Conservation (phyloP, 1,284 basidiomycete species). For the Moniliophthora roreri region DNA sequence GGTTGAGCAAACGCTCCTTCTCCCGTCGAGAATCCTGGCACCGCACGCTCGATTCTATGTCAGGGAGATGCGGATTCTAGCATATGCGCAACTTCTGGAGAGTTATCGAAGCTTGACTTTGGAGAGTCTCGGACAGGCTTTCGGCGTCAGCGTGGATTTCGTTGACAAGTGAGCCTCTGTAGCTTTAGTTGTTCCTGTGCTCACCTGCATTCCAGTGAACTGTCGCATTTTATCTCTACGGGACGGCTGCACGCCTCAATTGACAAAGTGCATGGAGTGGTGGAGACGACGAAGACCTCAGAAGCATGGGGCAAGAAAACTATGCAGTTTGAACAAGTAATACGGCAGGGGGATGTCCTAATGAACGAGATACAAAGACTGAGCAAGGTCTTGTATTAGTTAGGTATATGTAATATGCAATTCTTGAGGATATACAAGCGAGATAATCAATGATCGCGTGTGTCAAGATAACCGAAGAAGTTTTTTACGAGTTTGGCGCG, state of each 20-base stretch:
- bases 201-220: constrained; percentile 55
- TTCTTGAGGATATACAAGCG: too few species aligned
- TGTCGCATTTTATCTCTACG: constrained; percentile 90
- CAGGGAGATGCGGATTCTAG: constrained; percentile 95
- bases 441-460: too few species aligned
- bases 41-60: constrained; percentile 92
- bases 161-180: constrained; percentile 71
- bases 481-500: not conserved
- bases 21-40: constrained; percentile 84
- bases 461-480: too few species aligned
- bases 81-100: constrained; percentile 91
- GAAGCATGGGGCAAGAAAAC: constrained; percentile 64
- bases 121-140: constrained; percentile 83
- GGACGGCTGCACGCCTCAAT: constrained; percentile 91
- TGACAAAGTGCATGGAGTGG: constrained; percentile 92
- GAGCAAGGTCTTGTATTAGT: constrained; percentile 72
- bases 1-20: constrained; percentile 84
- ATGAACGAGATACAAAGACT: constrained; percentile 76
- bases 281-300: constrained; percentile 87
- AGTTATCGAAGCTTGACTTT: constrained; percentile 90
- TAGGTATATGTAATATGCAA: not conserved
- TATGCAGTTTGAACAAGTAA: constrained; percentile 87
- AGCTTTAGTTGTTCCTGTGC: constrained; percentile 3
- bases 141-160: constrained; percentile 89
- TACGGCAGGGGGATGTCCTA: constrained; percentile 87